These are phyloP conservation scores for Talaromyces sp. DNA, from an alignment of 2,329 filamentous ascomycete genomes.

Conservation along the genomic window DNA sequence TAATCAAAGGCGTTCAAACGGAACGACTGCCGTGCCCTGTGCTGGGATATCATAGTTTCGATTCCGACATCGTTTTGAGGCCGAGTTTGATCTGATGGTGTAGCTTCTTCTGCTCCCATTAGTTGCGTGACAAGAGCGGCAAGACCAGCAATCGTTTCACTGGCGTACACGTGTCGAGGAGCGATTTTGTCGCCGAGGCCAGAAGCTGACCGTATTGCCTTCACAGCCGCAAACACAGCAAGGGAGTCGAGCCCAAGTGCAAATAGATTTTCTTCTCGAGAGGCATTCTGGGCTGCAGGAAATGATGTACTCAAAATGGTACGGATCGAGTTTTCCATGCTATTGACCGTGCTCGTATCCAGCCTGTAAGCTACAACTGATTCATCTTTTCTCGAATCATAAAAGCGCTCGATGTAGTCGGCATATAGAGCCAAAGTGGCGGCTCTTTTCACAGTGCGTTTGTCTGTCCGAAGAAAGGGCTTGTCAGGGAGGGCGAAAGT, in stretches of 20 bases:
- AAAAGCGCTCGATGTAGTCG: constrained; percentile 15
- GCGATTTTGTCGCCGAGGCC: not conserved
- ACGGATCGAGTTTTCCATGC: not conserved
- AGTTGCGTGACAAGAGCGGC: not conserved
- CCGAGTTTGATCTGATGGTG: not conserved
- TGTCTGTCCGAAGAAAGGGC: constrained; percentile 13
- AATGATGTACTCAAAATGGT: not conserved
- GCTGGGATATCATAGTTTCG: not conserved
- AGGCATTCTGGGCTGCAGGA: not conserved
- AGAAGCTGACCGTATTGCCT: not conserved
- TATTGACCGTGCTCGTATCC: not conserved
- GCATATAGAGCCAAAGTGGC: constrained; percentile 7
- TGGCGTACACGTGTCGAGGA: constrained; percentile 10
- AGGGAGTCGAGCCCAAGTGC: constrained; percentile 9
- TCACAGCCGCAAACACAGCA: constrained; percentile 1
- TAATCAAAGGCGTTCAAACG: constrained; percentile 11
- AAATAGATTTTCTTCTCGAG: not conserved
- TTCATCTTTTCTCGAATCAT: not conserved
- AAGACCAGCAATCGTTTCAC: constrained; percentile 2
- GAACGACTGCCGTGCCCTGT: constrained; percentile 5
- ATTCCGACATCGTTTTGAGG: not conserved
- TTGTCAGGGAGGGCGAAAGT: constrained; percentile 5
- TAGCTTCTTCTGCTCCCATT: not conserved
- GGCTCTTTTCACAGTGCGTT: constrained; percentile 8
- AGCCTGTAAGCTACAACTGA: not conserved